A percentile compares a stretch with the other conserved stretches of the same genome.
phyloP scores from a whole-genome alignment of 164 flowering plant genomes.

The Dillenia turbinata region DNA sequence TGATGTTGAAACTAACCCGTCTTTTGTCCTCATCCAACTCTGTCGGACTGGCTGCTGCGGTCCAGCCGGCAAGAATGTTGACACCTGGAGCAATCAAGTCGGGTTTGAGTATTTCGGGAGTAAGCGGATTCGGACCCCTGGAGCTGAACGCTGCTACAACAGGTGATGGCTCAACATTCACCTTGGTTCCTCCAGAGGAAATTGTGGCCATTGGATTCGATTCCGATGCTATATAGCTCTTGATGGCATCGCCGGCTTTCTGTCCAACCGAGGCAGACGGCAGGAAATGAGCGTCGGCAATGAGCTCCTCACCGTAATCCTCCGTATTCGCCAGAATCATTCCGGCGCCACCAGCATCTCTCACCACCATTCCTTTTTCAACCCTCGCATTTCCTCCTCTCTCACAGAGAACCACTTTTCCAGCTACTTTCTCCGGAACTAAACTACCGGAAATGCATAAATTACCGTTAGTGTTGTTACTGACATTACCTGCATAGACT shows the following conservation, averaged over 20 bases:
- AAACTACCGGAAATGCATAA: slow-evolving; percentile 58
- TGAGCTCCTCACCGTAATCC: slow-evolving; percentile 60
- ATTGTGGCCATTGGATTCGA: slow-evolving; percentile 57
- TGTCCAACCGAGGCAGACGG: slow-evolving; percentile 63
- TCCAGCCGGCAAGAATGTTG: slow-evolving; percentile 84
- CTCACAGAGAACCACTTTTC: slow-evolving; percentile 84
- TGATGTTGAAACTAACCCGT: slow-evolving; percentile 57
- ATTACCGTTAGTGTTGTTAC: slow-evolving; percentile 37
- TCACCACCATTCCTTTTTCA: slow-evolving; percentile 63
- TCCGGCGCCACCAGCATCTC: slow-evolving; percentile 81
- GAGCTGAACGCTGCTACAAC: slow-evolving; percentile 78
- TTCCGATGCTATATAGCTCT: slow-evolving; percentile 42
- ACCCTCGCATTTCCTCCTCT: slow-evolving; percentile 59
- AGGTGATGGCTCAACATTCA: slow-evolving; percentile 72
- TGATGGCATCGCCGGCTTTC: slow-evolving; percentile 46
- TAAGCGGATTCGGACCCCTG: slow-evolving; percentile 67
- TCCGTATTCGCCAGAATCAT: slow-evolving; percentile 76
- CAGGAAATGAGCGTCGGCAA: slow-evolving; percentile 76
- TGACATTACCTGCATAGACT: slow-evolving; percentile 57
- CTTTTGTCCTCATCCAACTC: slow-evolving; percentile 45
- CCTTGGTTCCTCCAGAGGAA: slow-evolving; percentile 41
- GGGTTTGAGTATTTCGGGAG: slow-evolving; percentile 72
- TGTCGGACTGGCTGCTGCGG: slow-evolving; percentile 58
- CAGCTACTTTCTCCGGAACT: slow-evolving; percentile 50
- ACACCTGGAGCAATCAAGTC: slow-evolving; percentile 92